These are phyloP conservation scores for Aspergillus bridgeri DNA, from an alignment of 495 filamentous ascomycete species.

Conservation along the genomic window DNA sequence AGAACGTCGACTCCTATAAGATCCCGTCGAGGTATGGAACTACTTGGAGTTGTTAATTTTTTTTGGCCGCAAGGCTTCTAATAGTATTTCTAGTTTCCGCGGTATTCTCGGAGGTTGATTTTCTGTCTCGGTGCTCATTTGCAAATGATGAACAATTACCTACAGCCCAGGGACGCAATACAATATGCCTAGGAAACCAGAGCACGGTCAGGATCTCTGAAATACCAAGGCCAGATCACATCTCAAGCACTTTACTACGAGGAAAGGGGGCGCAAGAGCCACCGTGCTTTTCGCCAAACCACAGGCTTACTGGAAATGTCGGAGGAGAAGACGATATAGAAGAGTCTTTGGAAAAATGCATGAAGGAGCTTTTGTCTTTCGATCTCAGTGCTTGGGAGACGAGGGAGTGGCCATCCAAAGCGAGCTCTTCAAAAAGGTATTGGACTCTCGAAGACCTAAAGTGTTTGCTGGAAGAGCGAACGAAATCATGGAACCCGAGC, in stretches of 20 bases:
- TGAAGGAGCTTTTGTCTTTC: slow-evolving; percentile 18
- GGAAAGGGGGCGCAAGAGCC: neutral
- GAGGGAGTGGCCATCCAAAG: neutral
- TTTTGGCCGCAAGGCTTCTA: slow-evolving; percentile 58
- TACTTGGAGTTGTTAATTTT: slow-evolving; percentile 8
- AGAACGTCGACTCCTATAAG: slow-evolving; percentile 57
- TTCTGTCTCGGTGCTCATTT: neutral
- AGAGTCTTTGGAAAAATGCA: slow-evolving; percentile 11
- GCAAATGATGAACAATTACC: neutral
- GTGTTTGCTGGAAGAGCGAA: slow-evolving; percentile 18
- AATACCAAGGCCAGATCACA: neutral
- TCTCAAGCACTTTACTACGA: neutral
- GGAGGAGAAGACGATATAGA: slow-evolving; percentile 9
- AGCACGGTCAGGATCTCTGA: too few species aligned
- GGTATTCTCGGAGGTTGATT: neutral
- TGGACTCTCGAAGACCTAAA: slow-evolving; percentile 28
- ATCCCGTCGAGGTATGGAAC: slow-evolving; percentile 41
- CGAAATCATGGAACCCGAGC: slow-evolving; percentile 11
- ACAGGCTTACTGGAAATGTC: neutral
- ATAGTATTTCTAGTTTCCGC: slow-evolving; percentile 62
- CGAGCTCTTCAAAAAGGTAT: slow-evolving; percentile 7
- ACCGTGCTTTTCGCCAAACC: neutral
- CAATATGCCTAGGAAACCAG: neutral
- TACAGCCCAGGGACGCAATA: neutral
- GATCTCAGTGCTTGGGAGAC: slow-evolving; percentile 6